A percentile compares a stretch with the other conserved stretches of the same genome.
Evolutionary conservation across 306 rosid species (phyloP).

Genomic region (Medicago arabica): DNA sequence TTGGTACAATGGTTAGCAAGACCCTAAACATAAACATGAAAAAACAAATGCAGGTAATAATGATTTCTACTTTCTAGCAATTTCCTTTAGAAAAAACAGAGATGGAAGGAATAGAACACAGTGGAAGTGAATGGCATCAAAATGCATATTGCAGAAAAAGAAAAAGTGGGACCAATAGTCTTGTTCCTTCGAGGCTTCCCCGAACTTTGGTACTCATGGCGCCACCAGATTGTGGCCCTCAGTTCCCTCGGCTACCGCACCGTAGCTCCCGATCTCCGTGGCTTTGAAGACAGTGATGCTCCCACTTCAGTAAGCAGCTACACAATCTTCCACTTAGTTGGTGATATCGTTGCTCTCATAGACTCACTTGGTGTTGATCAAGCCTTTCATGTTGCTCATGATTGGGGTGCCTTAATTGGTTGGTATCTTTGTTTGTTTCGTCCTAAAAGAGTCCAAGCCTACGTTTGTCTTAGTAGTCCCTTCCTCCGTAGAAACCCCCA

Average conservation of each 20-base stretch:
- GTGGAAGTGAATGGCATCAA: constrained; percentile 38
- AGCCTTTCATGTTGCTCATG: constrained; percentile 49
- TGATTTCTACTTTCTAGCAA: neutral
- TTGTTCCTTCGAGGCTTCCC: constrained; percentile 50
- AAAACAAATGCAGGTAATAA: neutral
- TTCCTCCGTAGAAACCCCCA: constrained; percentile 35
- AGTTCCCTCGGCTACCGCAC: constrained; percentile 42
- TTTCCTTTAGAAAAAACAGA: neutral
- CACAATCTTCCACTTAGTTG: constrained; percentile 40
- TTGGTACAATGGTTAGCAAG: too few species aligned
- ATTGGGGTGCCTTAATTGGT: constrained; percentile 52
- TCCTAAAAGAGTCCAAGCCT: constrained; percentile 42
- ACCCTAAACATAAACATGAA: neutral
- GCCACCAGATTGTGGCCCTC: constrained; percentile 43
- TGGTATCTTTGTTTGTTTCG: constrained; percentile 54
- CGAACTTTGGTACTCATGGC: constrained; percentile 53
- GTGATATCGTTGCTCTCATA: constrained; percentile 39
- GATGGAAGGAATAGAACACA: constrained; percentile 6
- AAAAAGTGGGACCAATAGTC: constrained; percentile 7
- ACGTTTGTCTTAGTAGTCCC: constrained; percentile 48
- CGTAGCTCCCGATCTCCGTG: constrained; percentile 45
- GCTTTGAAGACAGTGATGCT: constrained; percentile 45
- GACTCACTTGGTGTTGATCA: constrained; percentile 34
- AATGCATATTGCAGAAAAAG: constrained; percentile 40
- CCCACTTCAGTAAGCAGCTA: constrained; percentile 10